phyloP scores from a whole-genome alignment of 2,329 filamentous ascomycete species.

The Pestalotiopsis sp. region DNA sequence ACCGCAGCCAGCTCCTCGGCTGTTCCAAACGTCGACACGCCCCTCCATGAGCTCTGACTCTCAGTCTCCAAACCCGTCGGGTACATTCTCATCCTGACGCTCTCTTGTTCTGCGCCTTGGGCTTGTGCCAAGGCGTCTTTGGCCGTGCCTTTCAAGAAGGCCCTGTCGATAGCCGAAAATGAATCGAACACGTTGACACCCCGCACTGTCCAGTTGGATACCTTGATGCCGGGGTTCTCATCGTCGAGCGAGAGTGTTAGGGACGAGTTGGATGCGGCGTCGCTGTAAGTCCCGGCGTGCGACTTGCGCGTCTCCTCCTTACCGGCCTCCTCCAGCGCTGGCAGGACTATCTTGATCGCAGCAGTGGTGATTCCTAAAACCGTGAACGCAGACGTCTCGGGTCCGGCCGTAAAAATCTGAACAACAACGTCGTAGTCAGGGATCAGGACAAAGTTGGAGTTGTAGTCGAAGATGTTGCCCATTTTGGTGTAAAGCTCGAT shows the following conservation, averaged over 20 bases:
- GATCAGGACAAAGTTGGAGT: conserved; percentile 31
- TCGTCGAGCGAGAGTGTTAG: conserved; percentile 40
- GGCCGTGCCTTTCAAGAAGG: neutral
- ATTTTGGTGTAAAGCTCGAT: conserved; percentile 37
- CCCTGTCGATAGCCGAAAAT: neutral
- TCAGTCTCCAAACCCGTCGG: conserved; percentile 7
- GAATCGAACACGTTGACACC: conserved; percentile 39
- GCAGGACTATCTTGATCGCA: conserved; percentile 35
- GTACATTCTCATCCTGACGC: conserved; percentile 5
- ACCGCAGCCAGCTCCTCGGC: neutral
- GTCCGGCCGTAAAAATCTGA: conserved; percentile 27
- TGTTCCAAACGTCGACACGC: neutral
- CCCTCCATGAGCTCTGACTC: neutral
- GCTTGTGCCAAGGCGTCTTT: neutral
- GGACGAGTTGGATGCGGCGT: conserved; percentile 40
- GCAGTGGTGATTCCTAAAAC: conserved; percentile 19
- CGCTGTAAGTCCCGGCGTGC: conserved; percentile 41
- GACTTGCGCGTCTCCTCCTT: conserved; percentile 33
- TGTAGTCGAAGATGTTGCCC: conserved; percentile 34
- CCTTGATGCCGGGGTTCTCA: conserved; percentile 38
- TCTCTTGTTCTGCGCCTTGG: neutral
- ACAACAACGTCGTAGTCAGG: conserved; percentile 36
- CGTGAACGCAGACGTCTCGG: neutral
- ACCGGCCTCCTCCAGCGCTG: conserved; percentile 44
- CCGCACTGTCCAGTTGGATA: conserved; percentile 41